Evolutionary conservation across 2,329 filamentous ascomycete genomes (phyloP).

Genomic region (Aspergillus luchuensis): DNA sequence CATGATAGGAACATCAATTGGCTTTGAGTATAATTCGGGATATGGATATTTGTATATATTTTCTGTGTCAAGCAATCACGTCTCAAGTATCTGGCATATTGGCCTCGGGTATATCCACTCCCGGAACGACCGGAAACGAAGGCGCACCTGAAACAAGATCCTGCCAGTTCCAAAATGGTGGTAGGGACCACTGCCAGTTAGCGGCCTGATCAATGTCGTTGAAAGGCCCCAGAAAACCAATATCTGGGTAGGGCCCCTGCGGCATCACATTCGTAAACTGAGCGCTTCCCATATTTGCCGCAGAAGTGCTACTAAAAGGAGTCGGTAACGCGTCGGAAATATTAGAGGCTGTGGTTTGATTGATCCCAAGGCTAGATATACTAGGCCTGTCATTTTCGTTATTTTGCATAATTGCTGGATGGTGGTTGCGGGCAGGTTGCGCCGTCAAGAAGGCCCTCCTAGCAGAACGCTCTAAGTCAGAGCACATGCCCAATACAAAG

Average conservation of each 20-base stretch:
- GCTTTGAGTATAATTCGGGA: not conserved
- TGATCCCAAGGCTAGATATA: not conserved
- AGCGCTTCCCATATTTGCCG: not conserved
- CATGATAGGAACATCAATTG: conserved; percentile 15
- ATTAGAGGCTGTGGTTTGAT: not conserved
- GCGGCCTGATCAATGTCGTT: not conserved
- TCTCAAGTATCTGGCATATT: not conserved
- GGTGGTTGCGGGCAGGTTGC: not conserved
- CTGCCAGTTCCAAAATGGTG: conserved; percentile 20
- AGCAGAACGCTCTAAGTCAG: conserved; percentile 14
- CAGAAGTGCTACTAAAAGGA: not conserved
- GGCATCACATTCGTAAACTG: not conserved
- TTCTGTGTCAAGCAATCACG: not conserved
- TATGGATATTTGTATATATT: not conserved
- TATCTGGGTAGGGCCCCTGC: not conserved
- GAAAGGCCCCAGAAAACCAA: not conserved
- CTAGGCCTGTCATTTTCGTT: not conserved
- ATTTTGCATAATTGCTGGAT: not conserved
- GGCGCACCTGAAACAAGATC: conserved; percentile 2
- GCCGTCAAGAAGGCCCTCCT: not conserved
- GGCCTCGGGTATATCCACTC: not conserved
- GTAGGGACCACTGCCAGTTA: conserved; percentile 13
- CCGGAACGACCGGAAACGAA: not conserved
- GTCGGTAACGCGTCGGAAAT: not conserved
- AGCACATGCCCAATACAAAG: conserved; percentile 16